Evolutionary conservation across 164 flowering plant genomes (phyloP).

Genomic region (Vitis amurensis): DNA sequence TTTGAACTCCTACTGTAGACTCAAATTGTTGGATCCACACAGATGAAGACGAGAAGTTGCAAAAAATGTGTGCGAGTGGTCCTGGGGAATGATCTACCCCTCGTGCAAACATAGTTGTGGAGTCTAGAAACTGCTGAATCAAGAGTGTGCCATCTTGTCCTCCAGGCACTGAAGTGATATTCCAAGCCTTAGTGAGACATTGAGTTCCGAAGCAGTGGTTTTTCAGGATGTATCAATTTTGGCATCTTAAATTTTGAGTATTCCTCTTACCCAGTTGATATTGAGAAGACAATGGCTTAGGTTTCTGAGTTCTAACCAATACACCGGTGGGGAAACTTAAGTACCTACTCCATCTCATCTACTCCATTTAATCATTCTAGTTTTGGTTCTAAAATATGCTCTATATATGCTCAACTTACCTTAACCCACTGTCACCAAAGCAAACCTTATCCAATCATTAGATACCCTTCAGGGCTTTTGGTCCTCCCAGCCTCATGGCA

Average conservation of each 20-base stretch:
- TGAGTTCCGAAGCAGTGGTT: too few relatives aligned
- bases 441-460: neutral
- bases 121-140: too few relatives aligned
- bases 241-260: neutral
- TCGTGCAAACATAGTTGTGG: too few relatives aligned
- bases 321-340: conserved; percentile 18
- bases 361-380: conserved; percentile 23
- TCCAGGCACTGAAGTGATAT: too few relatives aligned
- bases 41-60: neutral
- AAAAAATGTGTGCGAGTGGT: neutral
- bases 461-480: neutral
- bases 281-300: too few relatives aligned
- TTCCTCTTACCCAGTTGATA: neutral
- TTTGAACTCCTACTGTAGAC: too few relatives aligned
- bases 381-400: neutral
- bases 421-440: conserved; percentile 14
- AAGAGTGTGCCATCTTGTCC: too few relatives aligned
- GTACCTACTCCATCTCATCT: conserved; percentile 44
- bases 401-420: conserved; percentile 13
- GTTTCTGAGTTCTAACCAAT: conserved; percentile 23
- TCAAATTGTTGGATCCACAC: neutral
- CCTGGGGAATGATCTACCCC: neutral
- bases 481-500: conserved; percentile 23
- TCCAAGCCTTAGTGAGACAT: too few relatives aligned
- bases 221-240: too few relatives aligned